Evolutionary conservation across 192 early-diverging fungal species (phyloP), one percentile per base, ranked within the genome.

Genomic region (Coemansia sp.): DNA sequence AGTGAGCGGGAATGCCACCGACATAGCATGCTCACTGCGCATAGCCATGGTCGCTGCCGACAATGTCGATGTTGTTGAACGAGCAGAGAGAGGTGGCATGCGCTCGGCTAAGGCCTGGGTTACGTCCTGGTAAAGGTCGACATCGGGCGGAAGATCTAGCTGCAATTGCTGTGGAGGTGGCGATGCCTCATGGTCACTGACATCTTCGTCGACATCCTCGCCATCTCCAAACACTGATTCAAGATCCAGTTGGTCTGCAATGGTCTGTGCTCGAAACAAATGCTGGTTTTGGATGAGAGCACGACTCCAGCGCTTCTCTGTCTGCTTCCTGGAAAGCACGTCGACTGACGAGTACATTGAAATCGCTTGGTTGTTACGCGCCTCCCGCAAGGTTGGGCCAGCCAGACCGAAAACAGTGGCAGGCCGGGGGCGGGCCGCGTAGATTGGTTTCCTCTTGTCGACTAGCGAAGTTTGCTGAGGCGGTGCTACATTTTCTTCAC

Each of bases 211-310:
- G 24, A n/a, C 20, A 7, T 22, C 52, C 10, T 72, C 70, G 18
- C 27, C 38, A 10, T 50, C 62, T 18, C 41, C 71, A 24, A 29
- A 16, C 29, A 3, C 41, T 15, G 60, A 15, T 18, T 62, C 62
- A 6, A 36, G n/a, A 15, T 58, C 18, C 34, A 58, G 38, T 20
- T 72, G 71, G 53, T 65, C 53, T 33, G 58, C 63, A 11, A 78
- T 46, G 15, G 41, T 57, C 5, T 74, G 58, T 1, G 70, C 18
- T 5, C 47, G 47, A 65, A 83, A 83, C 57, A 83, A 69, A 43
- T 83, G 81, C 71, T 83, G 81, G 65, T 83, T 83, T 62, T 77
- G 65, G 68, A n/a, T 65, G 67, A 83, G 68, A 50, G 78, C 75
- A 20, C 76, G 81, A 38, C 70, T 78, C 81, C 81, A 83, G 12